phyloP scores from a whole-genome alignment of 352 stramenopile species.

The Phytopythium delawarense region DNA sequence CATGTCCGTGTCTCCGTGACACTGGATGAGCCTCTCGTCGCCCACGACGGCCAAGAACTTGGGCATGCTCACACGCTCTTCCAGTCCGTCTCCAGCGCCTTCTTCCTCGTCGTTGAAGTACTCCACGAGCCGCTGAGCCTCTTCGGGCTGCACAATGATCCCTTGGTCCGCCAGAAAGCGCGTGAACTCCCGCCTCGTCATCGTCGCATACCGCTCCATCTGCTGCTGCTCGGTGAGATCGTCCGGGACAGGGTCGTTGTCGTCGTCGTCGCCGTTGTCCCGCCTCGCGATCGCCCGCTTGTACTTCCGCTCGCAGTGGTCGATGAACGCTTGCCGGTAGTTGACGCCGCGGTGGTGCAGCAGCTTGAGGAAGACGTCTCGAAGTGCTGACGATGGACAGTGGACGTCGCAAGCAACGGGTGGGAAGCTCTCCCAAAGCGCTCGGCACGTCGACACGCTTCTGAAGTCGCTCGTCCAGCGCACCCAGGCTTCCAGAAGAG shows the following conservation, averaged over 20 bases:
- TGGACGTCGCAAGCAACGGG: constrained; percentile 87
- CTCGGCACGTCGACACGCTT: constrained; percentile 41
- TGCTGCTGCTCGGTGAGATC: constrained; percentile 64
- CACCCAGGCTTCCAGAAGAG: constrained; percentile 79
- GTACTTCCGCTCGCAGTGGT: constrained; percentile 33
- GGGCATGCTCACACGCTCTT: constrained; percentile 40
- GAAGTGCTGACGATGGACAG: constrained; percentile 79
- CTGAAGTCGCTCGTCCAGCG: constrained; percentile 76
- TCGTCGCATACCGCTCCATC: constrained; percentile 45
- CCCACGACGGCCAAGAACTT: constrained; percentile 81
- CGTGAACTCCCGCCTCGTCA: constrained; percentile 51
- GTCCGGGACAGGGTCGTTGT: constrained; percentile 49
- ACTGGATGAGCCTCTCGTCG: constrained; percentile 50
- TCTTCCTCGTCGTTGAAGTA: constrained; percentile 84
- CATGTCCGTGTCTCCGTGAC: constrained; percentile 71
- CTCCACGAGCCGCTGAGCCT: constrained; percentile 77
- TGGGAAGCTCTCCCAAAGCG: constrained; percentile 85
- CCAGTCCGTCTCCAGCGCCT: constrained; percentile 10
- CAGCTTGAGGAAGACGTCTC: constrained; percentile 90
- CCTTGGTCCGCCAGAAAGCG: constrained; percentile 62
- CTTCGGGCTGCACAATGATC: constrained; percentile 75
- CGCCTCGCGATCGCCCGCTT: constrained; percentile 39
- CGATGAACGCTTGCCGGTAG: constrained; percentile 76
- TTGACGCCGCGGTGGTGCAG: constrained; percentile 85
- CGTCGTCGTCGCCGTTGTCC: constrained; percentile 44